Conservation (phyloP, 108 stramenopile genomes). For the Nitzschia sp. region DNA sequence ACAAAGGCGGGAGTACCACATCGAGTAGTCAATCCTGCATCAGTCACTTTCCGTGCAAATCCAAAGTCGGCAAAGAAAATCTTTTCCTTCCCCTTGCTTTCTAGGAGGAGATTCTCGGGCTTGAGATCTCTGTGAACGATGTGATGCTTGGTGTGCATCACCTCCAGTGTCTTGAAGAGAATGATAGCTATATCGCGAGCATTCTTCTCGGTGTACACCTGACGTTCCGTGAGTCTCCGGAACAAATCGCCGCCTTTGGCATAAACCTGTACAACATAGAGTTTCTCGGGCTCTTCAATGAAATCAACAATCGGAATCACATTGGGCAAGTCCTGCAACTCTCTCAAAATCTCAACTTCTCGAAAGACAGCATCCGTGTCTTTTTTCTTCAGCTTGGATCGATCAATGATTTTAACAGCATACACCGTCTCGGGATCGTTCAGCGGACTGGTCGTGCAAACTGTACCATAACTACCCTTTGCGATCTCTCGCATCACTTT, state of each 20-base stretch:
- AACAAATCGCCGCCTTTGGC: constrained; percentile 93
- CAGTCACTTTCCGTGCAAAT: constrained; percentile 72
- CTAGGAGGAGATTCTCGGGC: constrained; percentile 85
- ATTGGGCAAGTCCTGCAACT: constrained; percentile 38
- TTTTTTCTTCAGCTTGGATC: constrained; percentile 33
- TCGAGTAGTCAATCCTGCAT: constrained; percentile 67
- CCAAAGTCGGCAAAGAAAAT: constrained; percentile 94
- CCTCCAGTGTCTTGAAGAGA: constrained; percentile 70
- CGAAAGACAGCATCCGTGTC: constrained; percentile 58
- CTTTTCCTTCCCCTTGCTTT: constrained; percentile 23
- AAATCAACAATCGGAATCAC: constrained; percentile 83
- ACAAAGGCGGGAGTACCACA: constrained; percentile 93
- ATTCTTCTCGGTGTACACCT: constrained; percentile 82
- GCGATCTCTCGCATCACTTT: constrained; percentile 76
- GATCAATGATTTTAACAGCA: constrained; percentile 50
- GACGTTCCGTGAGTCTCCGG: constrained; percentile 73
- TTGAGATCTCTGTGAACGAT: constrained; percentile 93
- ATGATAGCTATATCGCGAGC: constrained; percentile 71
- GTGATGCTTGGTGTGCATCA: constrained; percentile 65
- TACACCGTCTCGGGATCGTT: constrained; percentile 13
- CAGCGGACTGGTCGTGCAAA: constrained; percentile 44
- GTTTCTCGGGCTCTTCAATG: constrained; percentile 56
- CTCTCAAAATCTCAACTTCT: constrained; percentile 63
- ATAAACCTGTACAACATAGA: constrained; percentile 83
- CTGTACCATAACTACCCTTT: constrained; percentile 94